These are phyloP conservation scores for Penicillium sp. DNA, from an alignment of 2,329 filamentous ascomycete species.

Conservation along the genomic window DNA sequence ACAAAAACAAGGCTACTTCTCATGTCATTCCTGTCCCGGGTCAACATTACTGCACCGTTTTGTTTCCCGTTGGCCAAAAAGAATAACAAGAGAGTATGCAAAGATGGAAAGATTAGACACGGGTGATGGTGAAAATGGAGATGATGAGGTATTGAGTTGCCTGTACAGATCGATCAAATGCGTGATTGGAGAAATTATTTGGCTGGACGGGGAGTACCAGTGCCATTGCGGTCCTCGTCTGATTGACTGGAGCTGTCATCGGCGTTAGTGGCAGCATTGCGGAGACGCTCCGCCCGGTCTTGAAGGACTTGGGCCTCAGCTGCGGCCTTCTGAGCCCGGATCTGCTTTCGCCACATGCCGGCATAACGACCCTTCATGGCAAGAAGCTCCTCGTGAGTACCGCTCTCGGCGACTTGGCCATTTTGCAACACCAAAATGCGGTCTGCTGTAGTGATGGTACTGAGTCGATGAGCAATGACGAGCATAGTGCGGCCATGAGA, in stretches of 20 bases:
- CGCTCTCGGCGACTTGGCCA: conserved; percentile 74
- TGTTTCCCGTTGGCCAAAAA: conserved; percentile 3
- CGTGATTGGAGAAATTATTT: conserved; percentile 36
- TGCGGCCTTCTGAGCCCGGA: conserved; percentile 70
- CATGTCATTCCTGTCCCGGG: conserved; percentile 11
- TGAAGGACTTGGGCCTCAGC: conserved; percentile 56
- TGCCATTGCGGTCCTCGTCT: conserved; percentile 44
- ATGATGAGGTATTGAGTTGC: conserved; percentile 81
- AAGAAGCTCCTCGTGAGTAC: conserved; percentile 76
- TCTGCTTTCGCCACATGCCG: conserved; percentile 89
- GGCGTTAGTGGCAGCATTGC: conserved; percentile 43
- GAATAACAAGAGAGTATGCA: conserved; percentile 21
- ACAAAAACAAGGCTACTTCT: conserved; percentile 4
- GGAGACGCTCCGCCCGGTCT: conserved; percentile 44
- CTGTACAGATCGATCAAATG: conserved; percentile 6
- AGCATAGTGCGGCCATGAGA: conserved; percentile 86
- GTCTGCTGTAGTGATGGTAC: conserved; percentile 81
- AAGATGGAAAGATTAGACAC: conserved; percentile 46
- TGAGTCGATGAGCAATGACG: conserved; percentile 89
- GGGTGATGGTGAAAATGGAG: conserved; percentile 54
- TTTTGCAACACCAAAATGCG: conserved; percentile 78
- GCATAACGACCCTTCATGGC: conserved; percentile 70
- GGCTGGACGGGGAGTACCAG: conserved; percentile 10
- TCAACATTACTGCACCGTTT: conserved; percentile 18
- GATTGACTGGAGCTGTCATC: conserved; percentile 52